phyloP scores from a whole-genome alignment of 495 filamentous ascomycete genomes.

The Trichoderma asperelloides region DNA sequence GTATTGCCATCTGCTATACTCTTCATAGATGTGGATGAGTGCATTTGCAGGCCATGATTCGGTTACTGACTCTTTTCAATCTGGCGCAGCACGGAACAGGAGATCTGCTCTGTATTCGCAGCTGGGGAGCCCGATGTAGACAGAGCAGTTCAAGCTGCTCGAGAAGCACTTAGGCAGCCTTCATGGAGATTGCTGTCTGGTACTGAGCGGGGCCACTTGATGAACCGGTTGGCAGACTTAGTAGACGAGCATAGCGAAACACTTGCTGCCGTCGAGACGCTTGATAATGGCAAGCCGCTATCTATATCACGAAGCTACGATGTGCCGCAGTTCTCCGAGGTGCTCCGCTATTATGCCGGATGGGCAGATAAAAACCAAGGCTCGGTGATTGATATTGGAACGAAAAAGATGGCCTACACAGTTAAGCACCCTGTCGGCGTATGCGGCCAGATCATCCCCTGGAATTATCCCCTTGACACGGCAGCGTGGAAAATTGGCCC shows the following conservation, averaged over 20 bases:
- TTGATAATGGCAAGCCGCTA: constrained; percentile 94
- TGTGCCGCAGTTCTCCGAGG: constrained; percentile 58
- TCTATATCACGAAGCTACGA: constrained; percentile 63
- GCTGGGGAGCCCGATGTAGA: constrained; percentile 78
- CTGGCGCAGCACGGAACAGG: constrained; percentile 58
- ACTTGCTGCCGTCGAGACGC: constrained; percentile 86
- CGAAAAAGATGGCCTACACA: constrained; percentile 82
- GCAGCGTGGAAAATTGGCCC: constrained; percentile 92
- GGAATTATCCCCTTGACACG: constrained; percentile 88
- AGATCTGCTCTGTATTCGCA: constrained; percentile 79
- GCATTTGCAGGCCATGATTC: not conserved
- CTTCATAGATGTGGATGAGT: constrained; percentile 13
- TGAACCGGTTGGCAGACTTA: constrained; percentile 71
- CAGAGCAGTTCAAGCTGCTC: constrained; percentile 71
- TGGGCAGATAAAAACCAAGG: constrained; percentile 91
- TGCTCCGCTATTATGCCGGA: constrained; percentile 80
- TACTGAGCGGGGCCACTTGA: constrained; percentile 66
- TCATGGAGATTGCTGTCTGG: constrained; percentile 71
- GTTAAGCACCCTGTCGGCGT: constrained; percentile 86
- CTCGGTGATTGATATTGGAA: constrained; percentile 75
- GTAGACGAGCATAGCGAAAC: constrained; percentile 63
- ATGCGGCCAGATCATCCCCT: constrained; percentile 88
- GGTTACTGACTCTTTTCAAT: not conserved
- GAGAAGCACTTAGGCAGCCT: constrained; percentile 75
- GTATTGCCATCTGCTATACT: constrained; percentile 17